Evolutionary conservation across 2,329 filamentous ascomycete genomes (phyloP), one percentile per base, ranked within the genome.

Genomic region (Pseudogymnoascus sp.): DNA sequence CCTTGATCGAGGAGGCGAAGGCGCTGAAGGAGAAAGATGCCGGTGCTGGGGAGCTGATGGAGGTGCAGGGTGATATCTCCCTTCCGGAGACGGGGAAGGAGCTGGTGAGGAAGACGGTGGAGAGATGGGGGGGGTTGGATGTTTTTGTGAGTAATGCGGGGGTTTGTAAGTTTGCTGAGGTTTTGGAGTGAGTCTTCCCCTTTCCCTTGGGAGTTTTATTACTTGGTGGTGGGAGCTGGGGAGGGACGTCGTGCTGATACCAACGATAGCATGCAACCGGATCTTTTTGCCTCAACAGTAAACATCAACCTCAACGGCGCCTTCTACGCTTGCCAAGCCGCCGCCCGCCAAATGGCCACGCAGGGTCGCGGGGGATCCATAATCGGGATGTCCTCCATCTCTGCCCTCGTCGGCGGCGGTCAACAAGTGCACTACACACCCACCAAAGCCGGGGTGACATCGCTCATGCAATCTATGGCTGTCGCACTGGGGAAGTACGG

Each of bases 101-200:
- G 28, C 82, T 96, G 23, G 87, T 96, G 5, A 76, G 78, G 11
- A 80, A 82, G 67, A 87, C 88, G 0, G 87, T 93, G 1, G 74
- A 82, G 64, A 76, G 77, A 64, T 88, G 85, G 72, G 79, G 81
- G 12, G 79, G 85, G 3, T 77, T 92, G 36, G 88, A 91, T 75
- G 79, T 96, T 5, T 93, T 93, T 75, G 89, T 96, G 28, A 90
- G 87, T 74, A 96, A 96, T 77, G 92, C 92, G 3, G 92, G 92
- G 5, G 84, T 96, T 64, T 96, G 91, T 79, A 84, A 89, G 67
- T 97, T 97, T 76, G 88, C 88, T 64, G 90, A 96, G 68, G 96
- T 97, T 72, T 77, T 97, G 23, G 85, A 88, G 83, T 87, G 69
- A 67, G 78, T 71, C 36, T 21, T 5, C 49, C 49, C 60, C 60